Evolutionary conservation across 2,329 filamentous ascomycete genomes (phyloP).

Genomic region (Byssothecium circinans): DNA sequence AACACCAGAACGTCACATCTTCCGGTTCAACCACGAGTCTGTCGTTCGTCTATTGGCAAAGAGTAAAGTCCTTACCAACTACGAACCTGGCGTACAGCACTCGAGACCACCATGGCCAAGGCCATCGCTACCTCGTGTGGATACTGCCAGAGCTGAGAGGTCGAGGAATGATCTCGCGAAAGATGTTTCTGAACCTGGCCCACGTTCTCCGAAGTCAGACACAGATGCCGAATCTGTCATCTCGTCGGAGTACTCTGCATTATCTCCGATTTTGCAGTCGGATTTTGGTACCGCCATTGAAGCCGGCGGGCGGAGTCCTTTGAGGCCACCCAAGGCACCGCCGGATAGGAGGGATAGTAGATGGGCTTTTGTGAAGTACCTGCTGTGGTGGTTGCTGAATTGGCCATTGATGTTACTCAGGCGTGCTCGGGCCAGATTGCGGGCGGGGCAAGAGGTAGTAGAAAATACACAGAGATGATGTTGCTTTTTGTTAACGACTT

Average conservation of each 20-base stretch:
- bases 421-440: not conserved
- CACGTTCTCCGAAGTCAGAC: conserved; percentile 6
- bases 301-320: conserved; percentile 2
- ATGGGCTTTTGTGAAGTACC: not conserved
- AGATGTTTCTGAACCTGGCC: not conserved
- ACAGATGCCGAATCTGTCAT: conserved; percentile 6
- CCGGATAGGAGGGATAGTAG: conserved; percentile 5
- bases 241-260: conserved; percentile 9
- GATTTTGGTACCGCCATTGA: conserved; percentile 13
- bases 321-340: conserved; percentile 5
- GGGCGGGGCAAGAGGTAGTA: not conserved
- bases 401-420: not conserved
- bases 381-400: not conserved
- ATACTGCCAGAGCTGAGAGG: not conserved
- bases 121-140: not conserved
- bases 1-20: conserved; percentile 15
- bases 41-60: conserved; percentile 29
- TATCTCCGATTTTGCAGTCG: conserved; percentile 13
- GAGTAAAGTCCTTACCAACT: conserved; percentile 28
- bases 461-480: too few relatives aligned
- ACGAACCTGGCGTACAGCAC: conserved; percentile 27
- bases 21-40: conserved; percentile 30
- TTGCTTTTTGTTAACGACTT: not conserved
- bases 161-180: not conserved
- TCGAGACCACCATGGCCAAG: not conserved